Base-by-base conservation (phyloP, 1,284 basidiomycete species). In the Rhodotorula sp. region DNA sequence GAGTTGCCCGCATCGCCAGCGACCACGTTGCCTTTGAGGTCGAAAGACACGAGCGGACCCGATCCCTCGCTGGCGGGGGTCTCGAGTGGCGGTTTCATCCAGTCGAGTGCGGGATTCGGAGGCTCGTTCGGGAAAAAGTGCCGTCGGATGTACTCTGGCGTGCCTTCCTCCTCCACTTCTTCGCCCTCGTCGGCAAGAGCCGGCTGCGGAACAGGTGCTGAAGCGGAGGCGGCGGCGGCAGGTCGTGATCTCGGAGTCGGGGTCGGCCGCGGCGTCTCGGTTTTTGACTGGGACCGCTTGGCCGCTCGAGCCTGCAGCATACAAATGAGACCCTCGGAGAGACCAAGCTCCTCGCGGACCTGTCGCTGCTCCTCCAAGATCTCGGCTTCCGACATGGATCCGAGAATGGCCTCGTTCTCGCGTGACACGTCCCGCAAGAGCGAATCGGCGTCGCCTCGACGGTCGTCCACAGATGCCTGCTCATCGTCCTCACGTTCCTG, bases 91-190 rank as follows among this genome's bases (percentile, higher is more conserved):
- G 81, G 49, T 17, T 46, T 75, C 78, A 93, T 89, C 93, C 93
- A 95, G 59, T 86, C 87, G 22, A 95, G 81, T 69, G 89, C 83
- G 2, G 86, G 81, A 30, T 88, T 85, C 0, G 85, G 69, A 6
- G 82, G 79, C 60, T 83, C 86, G 68, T 86, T 81, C 0, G 94
- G 91, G 79, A 97, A 97, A 83, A 89, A 97, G 48, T 87, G 87
- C 45, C 84, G 84, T 57, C 91, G 88, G 74, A 95, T 94, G 74
- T 89, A 85, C 78, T 93, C 90, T 8, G 91, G 87, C 0, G 88
- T 88, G 8, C 89, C 91, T 77, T 89, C 87, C 68, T 89, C 88
- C 6, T 65, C 64, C 7, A 57, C 62, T 14, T 63, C 69, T 20
- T 22, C 57, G 3, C 61, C 59, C 44, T 45, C 26, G n/a, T 20